Base-by-base conservation (phyloP, 805 yeast species). In the Ogataea populi-albae region DNA sequence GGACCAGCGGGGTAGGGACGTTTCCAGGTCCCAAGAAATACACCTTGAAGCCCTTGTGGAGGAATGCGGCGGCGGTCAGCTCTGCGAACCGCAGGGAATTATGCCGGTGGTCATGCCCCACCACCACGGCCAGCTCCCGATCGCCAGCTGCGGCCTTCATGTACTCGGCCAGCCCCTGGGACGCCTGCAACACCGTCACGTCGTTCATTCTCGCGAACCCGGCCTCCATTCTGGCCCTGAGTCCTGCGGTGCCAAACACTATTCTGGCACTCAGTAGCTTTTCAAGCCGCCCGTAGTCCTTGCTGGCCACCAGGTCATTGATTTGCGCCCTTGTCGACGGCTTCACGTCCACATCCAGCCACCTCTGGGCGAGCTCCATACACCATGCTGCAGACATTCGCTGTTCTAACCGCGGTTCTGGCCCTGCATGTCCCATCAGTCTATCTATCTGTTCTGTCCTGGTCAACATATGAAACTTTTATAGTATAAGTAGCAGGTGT, bases 61-160 rank as follows among this genome's bases (percentile, higher is more conserved):
- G 50, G 35, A 94, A 93, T 2, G 79, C 87, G 30, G 81, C 69
- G 1, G 88, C 88, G 0, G 95, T 73, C 12, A 88, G 68, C 35
- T 76, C 74, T 2, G 97, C 97, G 66, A 84, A 91, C 38, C 79
- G 65, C 40, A 66, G 67, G 0, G 98, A 91, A 50, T 87, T 74
- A 61, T 74, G 80, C 23, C 98, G 69, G 59, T 93, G 98, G 56
- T 91, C 98, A 62, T 88, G 88, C 1, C 98, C 98, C 26, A 91
- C 65, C 0, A 88, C 96, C 12, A 86, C 68, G 1, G 72, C 62
- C 3, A 38, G 45, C 9, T 30, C 32, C 3, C 55, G 73, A 32
- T 43, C 38, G 54, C 52, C 3, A 54, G 57, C 35, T 41, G 51
- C 16, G 35, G 50, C 26, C 65, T 67, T 40, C 6, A 72, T 36